Conservation (phyloP, 176 grass and related monocot species). For the Miscanthus lutarioriparius region DNA sequence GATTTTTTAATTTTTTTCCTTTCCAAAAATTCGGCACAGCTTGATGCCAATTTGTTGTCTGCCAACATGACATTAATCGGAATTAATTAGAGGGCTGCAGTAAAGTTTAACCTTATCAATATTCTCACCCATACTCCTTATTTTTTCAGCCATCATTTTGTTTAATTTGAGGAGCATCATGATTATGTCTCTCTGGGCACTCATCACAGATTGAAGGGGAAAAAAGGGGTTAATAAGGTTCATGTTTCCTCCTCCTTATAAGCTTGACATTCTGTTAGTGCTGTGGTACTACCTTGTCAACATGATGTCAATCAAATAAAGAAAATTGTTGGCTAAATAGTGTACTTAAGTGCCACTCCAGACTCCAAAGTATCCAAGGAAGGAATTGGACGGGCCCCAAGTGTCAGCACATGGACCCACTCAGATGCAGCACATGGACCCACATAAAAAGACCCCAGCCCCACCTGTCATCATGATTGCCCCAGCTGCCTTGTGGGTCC, state of each 20-base stretch:
- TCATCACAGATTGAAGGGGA: neutral
- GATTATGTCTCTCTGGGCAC: conserved; percentile 16
- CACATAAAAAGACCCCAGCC: conserved; percentile 19
- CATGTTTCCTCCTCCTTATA: neutral
- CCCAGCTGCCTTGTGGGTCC: conserved; percentile 31
- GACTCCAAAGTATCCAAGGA: conserved; percentile 25
- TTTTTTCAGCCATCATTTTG: neutral
- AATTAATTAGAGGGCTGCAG: neutral
- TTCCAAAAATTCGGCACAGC: neutral
- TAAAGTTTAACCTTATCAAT: no score
- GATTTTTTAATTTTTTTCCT: neutral
- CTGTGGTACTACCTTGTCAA: neutral
- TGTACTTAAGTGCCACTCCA: neutral
- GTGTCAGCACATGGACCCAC: no score
- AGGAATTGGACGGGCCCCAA: neutral
- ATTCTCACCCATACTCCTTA: no score
- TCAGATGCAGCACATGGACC: conserved; percentile 22
- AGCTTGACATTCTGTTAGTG: neutral
- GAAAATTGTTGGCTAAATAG: neutral
- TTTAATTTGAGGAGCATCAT: neutral
- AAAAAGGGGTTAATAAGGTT: neutral
- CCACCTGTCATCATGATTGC: conserved; percentile 46
- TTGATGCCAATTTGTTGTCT: neutral
- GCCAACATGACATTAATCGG: neutral
- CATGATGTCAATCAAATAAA: neutral